Base-by-base conservation (phyloP, 2,329 filamentous ascomycete species). In the Calonectria pseudoturangicola region DNA sequence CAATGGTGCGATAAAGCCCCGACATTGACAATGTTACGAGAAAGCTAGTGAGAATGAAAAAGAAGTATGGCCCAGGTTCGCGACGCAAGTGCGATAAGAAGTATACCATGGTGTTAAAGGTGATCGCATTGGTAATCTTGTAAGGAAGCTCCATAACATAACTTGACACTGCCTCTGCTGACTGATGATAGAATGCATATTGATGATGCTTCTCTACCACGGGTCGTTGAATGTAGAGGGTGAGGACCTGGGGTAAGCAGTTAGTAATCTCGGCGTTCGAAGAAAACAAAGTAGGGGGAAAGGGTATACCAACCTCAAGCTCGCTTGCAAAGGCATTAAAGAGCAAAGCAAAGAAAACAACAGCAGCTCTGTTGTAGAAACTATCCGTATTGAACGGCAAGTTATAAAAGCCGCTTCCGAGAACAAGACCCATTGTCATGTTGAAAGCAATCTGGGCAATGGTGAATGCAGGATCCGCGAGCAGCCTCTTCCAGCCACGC, bases 11-110 rank as follows among this genome's bases (percentile, higher is more conserved):
- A 3, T 92, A 92, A 1, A 79, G 87, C 89, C 91, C 50, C 5
- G 89, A 91, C 91, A 92, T 92, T 68, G 88, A 87, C 74, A 93
- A 79, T 0, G 89, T 91, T 4, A 88, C 86, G 36, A 87, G 81
- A 79, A 92, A 85, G 12, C 84, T 84, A 48, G 87, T 79, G 1
- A 88, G 75, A 3, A 84, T 74, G 73, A 85, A 88, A 75, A 84
- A 86, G 79, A 87, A 88, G 79, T 87, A 88, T 8, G 82, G 79
- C 4, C 85, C 85, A 3, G 86, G 82, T 56, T 84, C 83, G 21
- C 85, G 82, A 4, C 83, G 82, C 1, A 88, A 78, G 36, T 85
- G 82, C 0, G 85, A 84, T 85, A 87, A 86, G 74, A 88, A 88
- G 77, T 88, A 88, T 12, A 87, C 79, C 28, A 85, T 83, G 25